A percentile compares a stretch with the other conserved stretches of the same genome.
phyloP scores from a whole-genome alignment of 768 basidiomycete genomes.

The Termitomyces sp. region DNA sequence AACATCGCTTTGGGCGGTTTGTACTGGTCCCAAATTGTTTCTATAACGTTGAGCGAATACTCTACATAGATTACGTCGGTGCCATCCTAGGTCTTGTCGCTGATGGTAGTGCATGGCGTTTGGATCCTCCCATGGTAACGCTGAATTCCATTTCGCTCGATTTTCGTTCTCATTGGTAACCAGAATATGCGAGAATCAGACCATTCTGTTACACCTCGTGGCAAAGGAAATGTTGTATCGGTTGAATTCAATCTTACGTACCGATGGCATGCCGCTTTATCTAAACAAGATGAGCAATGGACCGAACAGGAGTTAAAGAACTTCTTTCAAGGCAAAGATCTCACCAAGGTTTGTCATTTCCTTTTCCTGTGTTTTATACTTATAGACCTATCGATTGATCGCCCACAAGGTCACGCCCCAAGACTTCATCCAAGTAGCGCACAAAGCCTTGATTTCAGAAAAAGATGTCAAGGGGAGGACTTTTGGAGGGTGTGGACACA shows the following conservation, averaged over 20 bases:
- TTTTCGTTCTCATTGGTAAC: neutral
- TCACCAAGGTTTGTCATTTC: conserved; percentile 30
- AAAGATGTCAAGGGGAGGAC: conserved; percentile 47
- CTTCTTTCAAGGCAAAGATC: conserved; percentile 39
- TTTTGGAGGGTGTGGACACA: conserved; percentile 44
- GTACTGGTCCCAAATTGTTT: neutral
- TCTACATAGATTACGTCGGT: conserved; percentile 63
- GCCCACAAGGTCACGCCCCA: conserved; percentile 27
- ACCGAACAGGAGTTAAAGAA: conserved; percentile 42
- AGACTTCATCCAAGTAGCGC: conserved; percentile 37
- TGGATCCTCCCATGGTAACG: conserved; percentile 61
- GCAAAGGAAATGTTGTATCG: conserved; percentile 73
- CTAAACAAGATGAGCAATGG: conserved; percentile 54
- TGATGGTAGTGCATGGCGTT: conserved; percentile 62
- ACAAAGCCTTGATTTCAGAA: conserved; percentile 25
- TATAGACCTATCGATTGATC: neutral
- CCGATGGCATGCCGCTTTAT: conserved; percentile 66
- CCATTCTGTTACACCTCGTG: conserved; percentile 57
- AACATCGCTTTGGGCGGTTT: conserved; percentile 60
- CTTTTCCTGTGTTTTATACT: neutral
- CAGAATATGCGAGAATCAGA: conserved; percentile 48
- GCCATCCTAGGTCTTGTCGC: conserved; percentile 68
- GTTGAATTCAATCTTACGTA: conserved; percentile 71
- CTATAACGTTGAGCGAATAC: neutral
- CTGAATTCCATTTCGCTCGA: conserved; percentile 7